phyloP scores from a whole-genome alignment of 2,329 filamentous ascomycete genomes.

The Phyllosticta capitalensis region DNA sequence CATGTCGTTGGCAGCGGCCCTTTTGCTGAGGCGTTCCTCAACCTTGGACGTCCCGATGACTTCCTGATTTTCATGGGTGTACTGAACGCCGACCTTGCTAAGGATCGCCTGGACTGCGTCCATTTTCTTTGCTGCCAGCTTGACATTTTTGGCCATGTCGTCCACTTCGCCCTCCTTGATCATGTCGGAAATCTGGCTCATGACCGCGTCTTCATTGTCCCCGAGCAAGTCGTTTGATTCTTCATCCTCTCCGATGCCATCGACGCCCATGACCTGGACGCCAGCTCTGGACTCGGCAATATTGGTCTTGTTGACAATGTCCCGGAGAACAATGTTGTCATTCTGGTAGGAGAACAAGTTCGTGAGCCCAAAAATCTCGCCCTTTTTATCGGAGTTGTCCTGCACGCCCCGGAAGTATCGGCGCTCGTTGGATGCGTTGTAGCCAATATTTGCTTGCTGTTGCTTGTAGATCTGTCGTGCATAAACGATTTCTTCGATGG shows the following conservation, averaged over 20 bases:
- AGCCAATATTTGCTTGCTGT: constrained; percentile 95
- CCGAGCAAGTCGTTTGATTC: constrained; percentile 22
- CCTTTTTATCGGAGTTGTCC: constrained; percentile 69
- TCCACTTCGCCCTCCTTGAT: constrained; percentile 37
- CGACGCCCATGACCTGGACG: constrained; percentile 67
- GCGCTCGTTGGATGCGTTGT: constrained; percentile 82
- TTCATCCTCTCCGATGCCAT: constrained; percentile 52
- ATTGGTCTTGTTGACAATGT: constrained; percentile 98
- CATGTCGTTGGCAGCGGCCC: constrained; percentile 55
- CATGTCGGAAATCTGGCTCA: constrained; percentile 62
- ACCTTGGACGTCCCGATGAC: constrained; percentile 87
- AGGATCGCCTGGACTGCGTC: constrained; percentile 87
- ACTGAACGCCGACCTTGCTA: constrained; percentile 77
- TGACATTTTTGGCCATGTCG: constrained; percentile 21
- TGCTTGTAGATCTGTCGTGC: constrained; percentile 98
- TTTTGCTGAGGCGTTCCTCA: constrained; percentile 73
- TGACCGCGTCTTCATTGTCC: constrained; percentile 54
- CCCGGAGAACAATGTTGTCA: constrained; percentile 71
- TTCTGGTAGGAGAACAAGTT: constrained; percentile 81
- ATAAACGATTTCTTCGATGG: constrained; percentile 95
- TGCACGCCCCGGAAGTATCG: constrained; percentile 95
- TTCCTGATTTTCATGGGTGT: constrained; percentile 93
- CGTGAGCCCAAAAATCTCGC: constrained; percentile 83
- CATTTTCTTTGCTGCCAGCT: constrained; percentile 30
- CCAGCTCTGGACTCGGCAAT: constrained; percentile 86